phyloP scores from a whole-genome alignment of 2,329 filamentous ascomycete genomes.

The Penicillium digitatum region DNA sequence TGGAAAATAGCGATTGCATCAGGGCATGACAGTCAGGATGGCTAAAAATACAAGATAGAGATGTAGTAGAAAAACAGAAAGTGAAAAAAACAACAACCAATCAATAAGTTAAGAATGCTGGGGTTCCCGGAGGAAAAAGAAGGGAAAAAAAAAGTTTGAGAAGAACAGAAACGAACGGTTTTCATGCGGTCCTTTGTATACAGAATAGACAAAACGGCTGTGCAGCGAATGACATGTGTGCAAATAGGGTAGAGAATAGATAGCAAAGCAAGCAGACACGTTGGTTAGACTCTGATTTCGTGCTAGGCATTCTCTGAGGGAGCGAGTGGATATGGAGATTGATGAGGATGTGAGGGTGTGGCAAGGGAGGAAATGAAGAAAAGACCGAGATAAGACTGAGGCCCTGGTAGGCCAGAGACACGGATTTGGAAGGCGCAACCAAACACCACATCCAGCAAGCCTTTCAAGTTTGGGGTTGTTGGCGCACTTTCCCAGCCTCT shows the following conservation, averaged over 20 bases:
- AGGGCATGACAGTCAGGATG: slow-evolving; percentile 1
- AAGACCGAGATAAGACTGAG: background rate
- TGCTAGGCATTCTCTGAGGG: background rate
- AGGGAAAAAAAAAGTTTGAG: background rate
- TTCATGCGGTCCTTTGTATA: background rate
- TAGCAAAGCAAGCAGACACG: background rate
- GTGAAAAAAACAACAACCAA: background rate
- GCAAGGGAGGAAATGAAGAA: background rate
- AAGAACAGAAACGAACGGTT: background rate
- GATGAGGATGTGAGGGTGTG: background rate
- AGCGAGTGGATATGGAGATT: slow-evolving; percentile 4
- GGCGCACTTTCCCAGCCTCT: slow-evolving; percentile 42
- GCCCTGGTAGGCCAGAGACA: background rate
- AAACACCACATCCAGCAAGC: background rate
- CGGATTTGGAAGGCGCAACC: background rate
- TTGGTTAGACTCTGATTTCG: background rate
- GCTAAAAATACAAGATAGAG: slow-evolving; percentile 7
- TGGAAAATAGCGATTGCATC: background rate
- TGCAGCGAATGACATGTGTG: slow-evolving; percentile 7
- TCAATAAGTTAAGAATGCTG: background rate
- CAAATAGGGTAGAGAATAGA: background rate
- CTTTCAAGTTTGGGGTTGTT: slow-evolving; percentile 11
- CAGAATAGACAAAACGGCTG: background rate
- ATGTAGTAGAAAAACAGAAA: slow-evolving; percentile 3
- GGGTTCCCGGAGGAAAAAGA: background rate